phyloP scores from a whole-genome alignment of 768 basidiomycete species.

The Lactifluus subvellereus region DNA sequence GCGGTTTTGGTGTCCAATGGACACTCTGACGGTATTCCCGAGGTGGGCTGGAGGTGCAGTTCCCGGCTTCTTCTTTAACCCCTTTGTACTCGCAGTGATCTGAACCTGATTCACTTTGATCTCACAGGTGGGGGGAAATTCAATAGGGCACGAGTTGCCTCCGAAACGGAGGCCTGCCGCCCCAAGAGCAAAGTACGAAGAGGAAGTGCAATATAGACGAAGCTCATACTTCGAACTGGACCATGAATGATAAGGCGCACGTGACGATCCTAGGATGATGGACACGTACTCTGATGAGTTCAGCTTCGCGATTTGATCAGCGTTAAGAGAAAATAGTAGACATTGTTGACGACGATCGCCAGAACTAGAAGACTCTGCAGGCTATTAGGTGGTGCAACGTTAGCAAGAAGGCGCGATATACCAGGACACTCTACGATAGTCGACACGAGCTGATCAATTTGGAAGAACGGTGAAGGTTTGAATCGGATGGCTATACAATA shows the following conservation, averaged over 20 bases:
- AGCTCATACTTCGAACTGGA: conserved; percentile 68
- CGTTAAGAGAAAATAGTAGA: conserved; percentile 57
- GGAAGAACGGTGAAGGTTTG: conserved; percentile 75
- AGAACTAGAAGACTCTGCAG: conserved; percentile 66
- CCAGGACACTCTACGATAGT: conserved; percentile 72
- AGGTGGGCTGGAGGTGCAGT: conserved; percentile 88
- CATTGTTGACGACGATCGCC: conserved; percentile 67
- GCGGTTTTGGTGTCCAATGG: conserved; percentile 50
- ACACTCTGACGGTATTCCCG: conserved; percentile 38
- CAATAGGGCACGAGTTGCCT: conserved; percentile 61
- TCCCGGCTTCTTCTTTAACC: conserved; percentile 91
- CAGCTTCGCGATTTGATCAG: conserved; percentile 60
- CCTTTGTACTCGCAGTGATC: conserved; percentile 74
- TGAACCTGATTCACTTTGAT: conserved; percentile 73
- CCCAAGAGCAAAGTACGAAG: conserved; percentile 55
- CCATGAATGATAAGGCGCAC: neutral
- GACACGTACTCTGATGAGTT: conserved; percentile 35
- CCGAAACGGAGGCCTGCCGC: conserved; percentile 47
- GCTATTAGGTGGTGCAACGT: conserved; percentile 7
- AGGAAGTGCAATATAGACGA: conserved; percentile 85
- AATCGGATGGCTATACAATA: conserved; percentile 56
- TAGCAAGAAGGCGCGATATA: conserved; percentile 30
- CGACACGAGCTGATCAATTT: conserved; percentile 60
- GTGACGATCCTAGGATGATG: neutral
- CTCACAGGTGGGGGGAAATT: conserved; percentile 90